Percentiles rank a stretch among this genome's conserved stretches.
Conservation (phyloP, 371 early-diverging fungal genomes). For the Cokeromyces recurvatus region DNA sequence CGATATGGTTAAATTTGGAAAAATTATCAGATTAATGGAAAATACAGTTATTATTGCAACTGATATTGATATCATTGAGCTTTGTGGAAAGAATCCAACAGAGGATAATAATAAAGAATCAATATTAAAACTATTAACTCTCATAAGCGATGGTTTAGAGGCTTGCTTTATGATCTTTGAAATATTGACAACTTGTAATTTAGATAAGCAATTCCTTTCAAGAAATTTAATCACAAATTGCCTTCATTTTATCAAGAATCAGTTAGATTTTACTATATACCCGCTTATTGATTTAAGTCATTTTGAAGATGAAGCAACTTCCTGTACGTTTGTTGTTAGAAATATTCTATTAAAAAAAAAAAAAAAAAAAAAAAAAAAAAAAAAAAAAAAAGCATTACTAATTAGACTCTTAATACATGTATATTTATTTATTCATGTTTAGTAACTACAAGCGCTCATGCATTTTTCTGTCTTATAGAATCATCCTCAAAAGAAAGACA, state of each 20-base stretch:
- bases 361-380: no score
- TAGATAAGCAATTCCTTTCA: constrained; percentile 29
- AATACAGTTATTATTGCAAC: constrained; percentile 6
- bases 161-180: constrained; percentile 23
- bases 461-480: constrained; percentile 14
- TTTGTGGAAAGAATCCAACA: constrained; percentile 4
- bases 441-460: constrained; percentile 19
- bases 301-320: constrained; percentile 17
- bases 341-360: no score
- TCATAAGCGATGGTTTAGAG: constrained; percentile 17
- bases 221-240: constrained; percentile 24
- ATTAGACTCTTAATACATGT: no score
- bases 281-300: constrained; percentile 30
- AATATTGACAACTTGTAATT: constrained; percentile 19
- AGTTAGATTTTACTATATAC: constrained; percentile 33
- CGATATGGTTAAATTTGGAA: constrained; percentile 10
- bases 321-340: no score
- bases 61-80: constrained; percentile 15
- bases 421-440: background rate
- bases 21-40: constrained; percentile 18
- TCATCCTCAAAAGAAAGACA: constrained; percentile 13
- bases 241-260: constrained; percentile 24
- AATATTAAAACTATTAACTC: background rate
- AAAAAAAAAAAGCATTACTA: no score
- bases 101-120: constrained; percentile 1